Conservation (phyloP, 192 early-diverging fungal genomes). For the Coemansia sp. region DNA sequence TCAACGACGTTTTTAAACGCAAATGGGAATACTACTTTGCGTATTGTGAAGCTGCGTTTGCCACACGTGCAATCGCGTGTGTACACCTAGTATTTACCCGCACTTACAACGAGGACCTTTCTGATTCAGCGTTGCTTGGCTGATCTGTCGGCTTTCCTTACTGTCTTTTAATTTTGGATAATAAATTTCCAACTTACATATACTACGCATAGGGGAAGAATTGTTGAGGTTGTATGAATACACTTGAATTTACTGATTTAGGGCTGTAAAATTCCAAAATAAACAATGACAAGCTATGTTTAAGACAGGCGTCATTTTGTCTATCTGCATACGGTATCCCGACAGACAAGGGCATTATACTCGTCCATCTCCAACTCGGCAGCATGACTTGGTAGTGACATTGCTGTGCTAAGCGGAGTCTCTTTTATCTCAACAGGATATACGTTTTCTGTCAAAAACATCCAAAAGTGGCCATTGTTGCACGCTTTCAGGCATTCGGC, state of each 20-base stretch:
- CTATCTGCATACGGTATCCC: slow-evolving; percentile 45
- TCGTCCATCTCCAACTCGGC: slow-evolving; percentile 41
- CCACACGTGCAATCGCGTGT: slow-evolving; percentile 58
- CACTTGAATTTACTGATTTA: not conserved
- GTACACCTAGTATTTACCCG: slow-evolving; percentile 52
- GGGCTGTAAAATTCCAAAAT: slow-evolving; percentile 2
- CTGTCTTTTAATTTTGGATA: not conserved
- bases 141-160: not conserved
- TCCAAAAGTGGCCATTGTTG: slow-evolving; percentile 98
- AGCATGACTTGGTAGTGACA: slow-evolving; percentile 21
- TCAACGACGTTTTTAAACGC: slow-evolving; percentile 60
- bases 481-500: slow-evolving; percentile 81
- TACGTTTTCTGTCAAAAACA: slow-evolving; percentile 84
- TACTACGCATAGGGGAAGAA: not conserved
- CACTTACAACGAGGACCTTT: slow-evolving; percentile 23
- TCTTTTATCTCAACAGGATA: slow-evolving; percentile 48
- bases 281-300: too few species aligned
- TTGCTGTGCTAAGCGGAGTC: slow-evolving; percentile 2
- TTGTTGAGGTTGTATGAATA: slow-evolving; percentile 3
- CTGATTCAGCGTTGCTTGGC: not conserved
- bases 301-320: slow-evolving; percentile 5
- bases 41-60: slow-evolving; percentile 73
- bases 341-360: slow-evolving; percentile 13
- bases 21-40: slow-evolving; percentile 78
- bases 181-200: not conserved